These are phyloP conservation scores for Terfezia boudieri DNA, from an alignment of 495 filamentous ascomycete species.

Conservation along the genomic window DNA sequence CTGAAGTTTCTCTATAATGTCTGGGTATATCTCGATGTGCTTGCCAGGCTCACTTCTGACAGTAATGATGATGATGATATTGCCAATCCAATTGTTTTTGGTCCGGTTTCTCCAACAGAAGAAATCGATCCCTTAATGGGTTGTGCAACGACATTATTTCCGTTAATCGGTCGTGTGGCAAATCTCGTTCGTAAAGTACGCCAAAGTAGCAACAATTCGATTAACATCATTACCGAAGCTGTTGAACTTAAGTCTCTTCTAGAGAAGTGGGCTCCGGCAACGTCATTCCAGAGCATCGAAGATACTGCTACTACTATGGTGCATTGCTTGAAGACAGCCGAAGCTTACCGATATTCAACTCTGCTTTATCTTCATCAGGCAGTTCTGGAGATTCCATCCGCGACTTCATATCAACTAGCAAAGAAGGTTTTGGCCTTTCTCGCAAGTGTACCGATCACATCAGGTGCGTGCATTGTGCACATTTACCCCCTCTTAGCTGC, in stretches of 20 bases:
- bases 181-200: constrained; percentile 44
- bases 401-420: constrained; percentile 33
- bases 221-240: constrained; percentile 39
- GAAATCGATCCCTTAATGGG: constrained; percentile 60
- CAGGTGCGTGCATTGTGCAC: constrained; percentile 48
- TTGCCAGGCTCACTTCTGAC: constrained; percentile 48
- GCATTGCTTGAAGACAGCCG: constrained; percentile 47
- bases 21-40: constrained; percentile 67
- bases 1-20: constrained; percentile 55
- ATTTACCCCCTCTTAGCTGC: constrained; percentile 56
- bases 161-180: constrained; percentile 47
- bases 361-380: constrained; percentile 57
- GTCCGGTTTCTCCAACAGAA: constrained; percentile 22
- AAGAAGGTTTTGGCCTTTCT: constrained; percentile 39
- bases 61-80: constrained; percentile 31
- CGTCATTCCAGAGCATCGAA: constrained; percentile 33
- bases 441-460: constrained; percentile 39
- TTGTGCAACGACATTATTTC: constrained; percentile 48
- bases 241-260: constrained; percentile 40
- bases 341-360: constrained; percentile 58
- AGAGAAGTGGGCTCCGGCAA: constrained; percentile 41
- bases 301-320: constrained; percentile 42
- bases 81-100: constrained; percentile 16
- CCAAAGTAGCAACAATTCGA: constrained; percentile 33
- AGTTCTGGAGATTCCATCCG: constrained; percentile 48